These are phyloP conservation scores for Amaranthus hypochondriacus DNA, from an alignment of 148 eudicot species.

Conservation along the genomic window DNA sequence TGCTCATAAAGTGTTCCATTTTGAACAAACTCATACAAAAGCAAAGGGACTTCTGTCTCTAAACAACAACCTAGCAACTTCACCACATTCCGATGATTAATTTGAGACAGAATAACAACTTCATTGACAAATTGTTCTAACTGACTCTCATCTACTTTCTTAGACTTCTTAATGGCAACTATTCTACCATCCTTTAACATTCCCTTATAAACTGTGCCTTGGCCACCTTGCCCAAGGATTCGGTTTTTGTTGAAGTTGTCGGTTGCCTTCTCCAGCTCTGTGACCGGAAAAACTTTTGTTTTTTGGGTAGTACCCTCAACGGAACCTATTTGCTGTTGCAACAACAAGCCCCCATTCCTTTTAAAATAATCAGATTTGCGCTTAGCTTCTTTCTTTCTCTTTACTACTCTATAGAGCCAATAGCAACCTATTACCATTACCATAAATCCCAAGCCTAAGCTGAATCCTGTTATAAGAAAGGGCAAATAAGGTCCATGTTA, in stretches of 20 bases:
- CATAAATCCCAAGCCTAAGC: neutral
- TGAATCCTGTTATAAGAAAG: conserved; percentile 3
- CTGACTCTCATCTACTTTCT: conserved; percentile 11
- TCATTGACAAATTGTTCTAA: conserved; percentile 15
- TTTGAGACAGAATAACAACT: conserved; percentile 15
- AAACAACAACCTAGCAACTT: too few relatives aligned
- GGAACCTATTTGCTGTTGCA: conserved; percentile 7
- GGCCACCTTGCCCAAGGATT: too few relatives aligned
- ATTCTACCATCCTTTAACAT: too few relatives aligned
- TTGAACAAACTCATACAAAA: neutral
- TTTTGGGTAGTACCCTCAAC: conserved; percentile 8
- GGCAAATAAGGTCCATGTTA: too few relatives aligned
- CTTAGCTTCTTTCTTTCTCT: conserved; percentile 6
- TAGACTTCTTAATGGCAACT: too few relatives aligned
- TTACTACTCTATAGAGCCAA: conserved; percentile 10
- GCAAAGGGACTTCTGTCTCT: too few relatives aligned
- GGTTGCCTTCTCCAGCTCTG: neutral
- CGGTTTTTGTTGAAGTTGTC: too few relatives aligned
- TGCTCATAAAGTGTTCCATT: conserved; percentile 22
- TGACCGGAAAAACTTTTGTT: conserved; percentile 3
- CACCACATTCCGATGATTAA: neutral
- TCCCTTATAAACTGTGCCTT: too few relatives aligned
- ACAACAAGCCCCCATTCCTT: conserved; percentile 7
- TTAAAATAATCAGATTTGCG: conserved; percentile 17
- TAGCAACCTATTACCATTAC: conserved; percentile 6